These are phyloP conservation scores for Ophiostoma sp. DNA, from an alignment of 2,329 filamentous ascomycete genomes.

Conservation along the genomic window DNA sequence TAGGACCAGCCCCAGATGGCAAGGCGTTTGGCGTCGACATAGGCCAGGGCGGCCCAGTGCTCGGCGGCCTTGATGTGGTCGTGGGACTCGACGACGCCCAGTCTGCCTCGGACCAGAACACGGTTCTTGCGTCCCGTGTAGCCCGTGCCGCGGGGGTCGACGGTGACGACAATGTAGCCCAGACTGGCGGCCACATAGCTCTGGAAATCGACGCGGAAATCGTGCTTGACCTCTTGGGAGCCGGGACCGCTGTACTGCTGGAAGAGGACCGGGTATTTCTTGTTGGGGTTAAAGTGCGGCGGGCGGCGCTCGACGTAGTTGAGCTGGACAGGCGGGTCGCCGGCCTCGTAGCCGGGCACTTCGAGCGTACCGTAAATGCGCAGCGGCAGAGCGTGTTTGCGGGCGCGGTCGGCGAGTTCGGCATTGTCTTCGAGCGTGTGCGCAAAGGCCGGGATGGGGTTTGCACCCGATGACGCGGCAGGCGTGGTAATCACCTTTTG, in stretches of 20 bases:
- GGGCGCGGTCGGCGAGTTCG: constrained; percentile 65
- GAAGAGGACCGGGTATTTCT: constrained; percentile 92
- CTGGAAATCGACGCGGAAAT: constrained; percentile 84
- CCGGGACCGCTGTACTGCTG: constrained; percentile 91
- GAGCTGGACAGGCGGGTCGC: constrained; percentile 51
- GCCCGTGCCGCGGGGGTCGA: constrained; percentile 91
- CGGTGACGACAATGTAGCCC: constrained; percentile 91
- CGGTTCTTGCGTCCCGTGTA: constrained; percentile 83
- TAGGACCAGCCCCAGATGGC: constrained; percentile 99
- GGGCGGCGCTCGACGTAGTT: constrained; percentile 82
- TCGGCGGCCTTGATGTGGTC: constrained; percentile 92
- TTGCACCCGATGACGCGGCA: constrained; percentile 47
- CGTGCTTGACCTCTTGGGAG: constrained; percentile 83
- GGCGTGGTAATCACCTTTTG: constrained; percentile 88
- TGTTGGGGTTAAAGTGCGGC: constrained; percentile 79
- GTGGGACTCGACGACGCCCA: constrained; percentile 80
- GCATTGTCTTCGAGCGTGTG: constrained; percentile 77
- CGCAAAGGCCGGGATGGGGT: constrained; percentile 54
- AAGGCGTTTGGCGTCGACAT: constrained; percentile 78
- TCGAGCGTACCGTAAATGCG: constrained; percentile 80
- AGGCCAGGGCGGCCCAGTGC: constrained; percentile 75
- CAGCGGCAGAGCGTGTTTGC: constrained; percentile 77
- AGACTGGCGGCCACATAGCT: constrained; percentile 81
- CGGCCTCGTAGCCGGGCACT: constrained; percentile 61
- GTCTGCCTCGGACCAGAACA: constrained; percentile 76